phyloP scores from a whole-genome alignment of 2,329 filamentous ascomycete species.

The Penicillium griseofulvum region DNA sequence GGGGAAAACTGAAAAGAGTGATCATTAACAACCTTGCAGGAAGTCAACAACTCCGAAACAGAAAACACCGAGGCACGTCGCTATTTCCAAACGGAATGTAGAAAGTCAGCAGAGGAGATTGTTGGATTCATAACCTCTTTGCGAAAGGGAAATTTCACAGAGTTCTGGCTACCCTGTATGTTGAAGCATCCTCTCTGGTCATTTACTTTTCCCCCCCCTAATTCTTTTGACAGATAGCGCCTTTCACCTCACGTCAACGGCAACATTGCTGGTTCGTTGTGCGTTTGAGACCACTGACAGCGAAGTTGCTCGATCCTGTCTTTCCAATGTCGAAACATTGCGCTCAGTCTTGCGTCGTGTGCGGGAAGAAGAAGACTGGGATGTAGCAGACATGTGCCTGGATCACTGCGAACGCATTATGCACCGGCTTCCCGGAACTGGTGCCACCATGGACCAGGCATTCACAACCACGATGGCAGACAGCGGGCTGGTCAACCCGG shows the following conservation, averaged over 20 bases:
- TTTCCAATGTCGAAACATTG: slow-evolving; percentile 49
- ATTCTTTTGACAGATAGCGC: slow-evolving; percentile 42
- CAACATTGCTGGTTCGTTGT: slow-evolving; percentile 53
- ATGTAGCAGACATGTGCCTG: slow-evolving; percentile 55
- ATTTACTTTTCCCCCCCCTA: slow-evolving; percentile 10
- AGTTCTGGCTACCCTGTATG: slow-evolving; percentile 54
- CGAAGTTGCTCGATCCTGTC: slow-evolving; percentile 46
- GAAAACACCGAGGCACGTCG: slow-evolving; percentile 49
- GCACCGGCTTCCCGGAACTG: slow-evolving; percentile 37
- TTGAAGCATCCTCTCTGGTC: slow-evolving; percentile 1
- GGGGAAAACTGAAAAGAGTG: not conserved
- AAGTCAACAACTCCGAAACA: slow-evolving; percentile 42
- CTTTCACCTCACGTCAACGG: slow-evolving; percentile 54
- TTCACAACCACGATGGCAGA: slow-evolving; percentile 22
- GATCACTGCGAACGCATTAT: slow-evolving; percentile 50
- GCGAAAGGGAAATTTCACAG: slow-evolving; percentile 47
- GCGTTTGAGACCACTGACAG: slow-evolving; percentile 51
- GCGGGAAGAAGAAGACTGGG: slow-evolving; percentile 53
- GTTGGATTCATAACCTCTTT: slow-evolving; percentile 51
- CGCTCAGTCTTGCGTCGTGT: slow-evolving; percentile 49
- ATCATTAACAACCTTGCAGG: slow-evolving; percentile 28
- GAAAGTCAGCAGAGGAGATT: slow-evolving; percentile 46
- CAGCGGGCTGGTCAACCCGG: slow-evolving; percentile 37
- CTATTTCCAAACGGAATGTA: slow-evolving; percentile 49
- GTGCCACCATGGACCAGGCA: slow-evolving; percentile 19